Percentiles rank a stretch among this genome's conserved stretches.
phyloP scores from a whole-genome alignment of 2,329 filamentous ascomycete genomes.

The Xylariaceae sp. region DNA sequence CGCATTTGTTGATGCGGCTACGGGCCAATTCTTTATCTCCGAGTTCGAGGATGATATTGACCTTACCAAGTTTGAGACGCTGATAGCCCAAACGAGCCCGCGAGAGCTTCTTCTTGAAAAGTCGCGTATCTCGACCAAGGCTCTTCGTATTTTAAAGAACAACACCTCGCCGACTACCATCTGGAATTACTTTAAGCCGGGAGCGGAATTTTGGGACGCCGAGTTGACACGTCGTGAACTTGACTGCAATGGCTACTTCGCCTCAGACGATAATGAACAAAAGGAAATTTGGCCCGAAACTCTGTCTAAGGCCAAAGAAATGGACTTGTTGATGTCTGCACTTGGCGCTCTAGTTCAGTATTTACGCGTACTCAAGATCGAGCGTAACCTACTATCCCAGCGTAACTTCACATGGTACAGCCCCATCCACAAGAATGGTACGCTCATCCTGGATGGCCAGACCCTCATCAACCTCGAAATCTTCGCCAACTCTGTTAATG shows the following conservation, averaged over 20 bases:
- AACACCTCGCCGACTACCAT: slow-evolving; percentile 91
- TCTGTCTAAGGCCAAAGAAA: slow-evolving; percentile 74
- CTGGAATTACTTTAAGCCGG: slow-evolving; percentile 91
- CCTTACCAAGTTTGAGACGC: slow-evolving; percentile 95
- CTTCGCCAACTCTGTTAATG: slow-evolving; percentile 91
- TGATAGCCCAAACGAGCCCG: slow-evolving; percentile 89
- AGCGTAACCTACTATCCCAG: slow-evolving; percentile 83
- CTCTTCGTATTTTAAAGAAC: slow-evolving; percentile 91
- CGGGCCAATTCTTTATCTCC: slow-evolving; percentile 91
- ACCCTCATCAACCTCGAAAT: slow-evolving; percentile 98
- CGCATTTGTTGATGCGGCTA: slow-evolving; percentile 93
- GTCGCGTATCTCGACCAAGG: slow-evolving; percentile 83
- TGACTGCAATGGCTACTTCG: slow-evolving; percentile 79
- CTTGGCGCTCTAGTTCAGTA: slow-evolving; percentile 90
- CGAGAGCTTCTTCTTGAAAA: slow-evolving; percentile 91
- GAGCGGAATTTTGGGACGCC: slow-evolving; percentile 88
- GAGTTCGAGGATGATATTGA: slow-evolving; percentile 92
- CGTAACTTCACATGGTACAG: slow-evolving; percentile 92
- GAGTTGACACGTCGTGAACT: slow-evolving; percentile 84
- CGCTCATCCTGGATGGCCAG: slow-evolving; percentile 90
- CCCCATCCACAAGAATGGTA: slow-evolving; percentile 89
- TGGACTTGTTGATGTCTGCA: slow-evolving; percentile 86
- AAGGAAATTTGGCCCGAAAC: slow-evolving; percentile 75
- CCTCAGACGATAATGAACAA: slow-evolving; percentile 56
- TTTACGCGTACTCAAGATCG: slow-evolving; percentile 83